Base-by-base conservation (phyloP, 176 grass and related monocot species). In the Microstegium vimineum region DNA sequence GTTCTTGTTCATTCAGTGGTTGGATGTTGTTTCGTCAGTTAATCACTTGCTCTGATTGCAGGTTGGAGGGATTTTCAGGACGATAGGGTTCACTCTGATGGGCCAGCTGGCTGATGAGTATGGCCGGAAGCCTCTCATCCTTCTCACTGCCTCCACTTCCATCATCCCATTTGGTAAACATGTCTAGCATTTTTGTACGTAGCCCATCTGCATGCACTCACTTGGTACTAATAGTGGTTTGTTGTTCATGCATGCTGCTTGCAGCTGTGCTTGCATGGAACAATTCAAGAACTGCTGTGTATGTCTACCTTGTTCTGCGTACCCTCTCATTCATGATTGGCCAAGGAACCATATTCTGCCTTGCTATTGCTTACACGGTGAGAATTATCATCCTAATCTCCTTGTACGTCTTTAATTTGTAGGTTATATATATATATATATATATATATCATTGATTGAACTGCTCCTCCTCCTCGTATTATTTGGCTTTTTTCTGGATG, bases 51-150 rank as follows among this genome's bases (percentile, higher is more conserved):
- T 27, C 27, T 27, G 51, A 35, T 5, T 86, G 42, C 89, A 94
- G 94, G 71, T 92, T 27, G 92, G 93, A 40, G 94, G 92, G 26
- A 83, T 92, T 42, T 94, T 97, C 89, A 94, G 86, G 69, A 82
- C 87, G 43, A 67, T 94, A 33, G 85, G 86, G 11, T 84, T 94
- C 69, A 89, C 94, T 41, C 80, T 94, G 70, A 77, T 85, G 57
- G 94, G 91, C 4, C 92, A 97, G 65, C 83, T 97, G 18, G 85
- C 92, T 8, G 94, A 97, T 61, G 94, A 97, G 17, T 90, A 92
- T 42, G 94, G 90, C 42, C 59, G 94, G 75, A 97, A 97, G 75
- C 87, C 87, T 41, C 80, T 97, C 15, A 88, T 97, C 25, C 90
- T 97, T 15, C 61, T 97, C 64, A 88, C 81, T 54, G 69, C 87